Base-by-base conservation (phyloP, 73 alveolate genomes). In the Halteria grandinella region DNA sequence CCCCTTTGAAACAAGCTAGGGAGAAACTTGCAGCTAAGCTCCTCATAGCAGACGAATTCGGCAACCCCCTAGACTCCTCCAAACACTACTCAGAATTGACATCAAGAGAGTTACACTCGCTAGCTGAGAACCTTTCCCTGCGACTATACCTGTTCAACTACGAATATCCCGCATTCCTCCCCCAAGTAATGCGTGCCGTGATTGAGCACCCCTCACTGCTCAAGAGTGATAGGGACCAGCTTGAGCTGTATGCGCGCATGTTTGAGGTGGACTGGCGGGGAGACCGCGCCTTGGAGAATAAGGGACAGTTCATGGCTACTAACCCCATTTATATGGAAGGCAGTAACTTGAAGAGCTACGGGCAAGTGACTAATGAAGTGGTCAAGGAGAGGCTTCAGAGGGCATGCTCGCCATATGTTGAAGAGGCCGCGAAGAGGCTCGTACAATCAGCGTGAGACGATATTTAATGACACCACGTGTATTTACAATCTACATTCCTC, bases 191-290 rank as follows among this genome's bases (percentile, higher is more conserved):
- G 27, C 52, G 47, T 23, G 90, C 57, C 15, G 32, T 80, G 14
- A 55, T 69, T 27, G 72, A 53, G n/a, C 90, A 80, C 49, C 85
- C 90, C 29, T 69, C 53, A 27, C 29, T 69, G n/a, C 20, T 20
- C 15, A 15, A 18, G 32, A 21, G 69, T 18, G 90, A 80, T 21
- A 69, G 41, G 37, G 79, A 53, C 15, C 8, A 44, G 37, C 37
- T 70, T 5, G 24, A 48, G 2, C 47, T 45, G 23, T 70, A 48
- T 58, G 44, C 75, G 51, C 44, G 32, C 37, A 63, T 77, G 63
- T 77, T 77, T 34, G 89, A 77, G 44, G 36, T 77, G 5, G 81
- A 62, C 40, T 77, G 89, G 89, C 44, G 39, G 33, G 75, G 54
- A 6, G 79, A 77, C 34, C 29, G n/a, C 31, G 21, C 54, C 18